phyloP scores from a whole-genome alignment of 345 rosid species.

The Sisymbrium irio region DNA sequence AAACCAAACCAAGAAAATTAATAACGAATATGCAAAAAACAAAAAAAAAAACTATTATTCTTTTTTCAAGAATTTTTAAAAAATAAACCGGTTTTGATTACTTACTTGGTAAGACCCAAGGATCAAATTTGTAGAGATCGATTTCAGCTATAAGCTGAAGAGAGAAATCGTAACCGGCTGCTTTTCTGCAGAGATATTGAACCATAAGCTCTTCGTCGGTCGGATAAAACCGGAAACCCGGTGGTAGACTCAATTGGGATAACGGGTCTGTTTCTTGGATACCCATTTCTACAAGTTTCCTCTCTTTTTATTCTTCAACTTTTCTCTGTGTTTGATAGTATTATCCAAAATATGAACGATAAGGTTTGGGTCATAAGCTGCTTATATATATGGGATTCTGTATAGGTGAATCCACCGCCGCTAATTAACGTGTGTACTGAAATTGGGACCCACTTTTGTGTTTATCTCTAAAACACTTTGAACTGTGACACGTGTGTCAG shows the following conservation, averaged over 20 bases:
- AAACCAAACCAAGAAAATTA: background rate
- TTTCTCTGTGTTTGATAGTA: background rate
- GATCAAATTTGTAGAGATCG: conserved; percentile 90
- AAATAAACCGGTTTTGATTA: background rate
- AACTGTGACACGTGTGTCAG: conserved; percentile 28
- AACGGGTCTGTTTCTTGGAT: conserved; percentile 64
- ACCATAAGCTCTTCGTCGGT: conserved; percentile 94
- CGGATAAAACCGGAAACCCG: conserved; percentile 92
- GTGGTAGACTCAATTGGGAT: conserved; percentile 80
- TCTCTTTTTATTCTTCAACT: background rate
- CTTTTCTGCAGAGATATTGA: conserved; percentile 78
- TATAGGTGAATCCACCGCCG: conserved; percentile 23
- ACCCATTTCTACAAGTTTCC: conserved; percentile 46
- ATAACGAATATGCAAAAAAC: background rate
- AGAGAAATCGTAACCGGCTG: conserved; percentile 70
- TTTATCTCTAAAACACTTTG: conserved; percentile 21
- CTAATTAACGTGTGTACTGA: conserved; percentile 27
- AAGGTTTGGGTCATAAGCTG: conserved; percentile 13
- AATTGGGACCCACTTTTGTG: conserved; percentile 30
- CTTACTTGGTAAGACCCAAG: conserved; percentile 86
- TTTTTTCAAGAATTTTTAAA: background rate
- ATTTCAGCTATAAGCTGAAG: conserved; percentile 74
- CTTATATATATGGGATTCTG: background rate
- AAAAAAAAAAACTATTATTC: no score
- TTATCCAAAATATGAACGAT: background rate